Base-by-base conservation (phyloP, 1,284 basidiomycete genomes). In the Neolentinus lepideus region DNA sequence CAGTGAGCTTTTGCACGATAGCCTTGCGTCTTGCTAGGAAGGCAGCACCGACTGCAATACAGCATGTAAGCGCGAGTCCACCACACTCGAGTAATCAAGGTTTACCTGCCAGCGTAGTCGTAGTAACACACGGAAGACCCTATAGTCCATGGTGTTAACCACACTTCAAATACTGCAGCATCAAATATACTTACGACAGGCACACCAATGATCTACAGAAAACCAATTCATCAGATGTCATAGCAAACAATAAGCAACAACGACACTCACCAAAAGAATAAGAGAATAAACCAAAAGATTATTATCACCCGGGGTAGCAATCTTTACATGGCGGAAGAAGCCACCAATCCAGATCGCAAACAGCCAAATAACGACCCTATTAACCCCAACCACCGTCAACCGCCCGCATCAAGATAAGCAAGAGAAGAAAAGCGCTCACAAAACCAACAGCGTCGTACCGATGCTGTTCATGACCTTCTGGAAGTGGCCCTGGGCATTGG, bases 1-100 rank as follows among this genome's bases (percentile, higher is more conserved):
- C 79, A 12, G 79, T 80, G 47, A 81, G 71, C 67, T 80, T 80
- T 65, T 81, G 79, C n/a, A 81, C 79, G 65, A 81, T 81, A n/a
- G 78, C 78, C 63, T 81, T 73, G 43, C 73, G 69, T 58, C 73
- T 70, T 27, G 79, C 79, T 45, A 81, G 73, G 68, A 79, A 80
- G 6, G 79, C 76, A 36, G 78, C 78, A 54, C 78, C 78, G 60
- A 81, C 78, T 33, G 29, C 29, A n/a, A n/a, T n/a, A n/a, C n/a
- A n/a, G n/a, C n/a, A n/a, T 35, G 33, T 35, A 35, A 35, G 33
- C 33, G 33, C 33, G 33, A 35, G 33, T 16, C 33, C 9, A 9
- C 33, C 9, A 16, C 9, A 9, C 33, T 16, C 33, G 16, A 35
- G 33, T 9, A 16, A 35, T 16, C 33, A 35, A 9, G 33, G 33